Base-by-base conservation (phyloP, 495 filamentous ascomycete species). In the Gamarada debralockiae region DNA sequence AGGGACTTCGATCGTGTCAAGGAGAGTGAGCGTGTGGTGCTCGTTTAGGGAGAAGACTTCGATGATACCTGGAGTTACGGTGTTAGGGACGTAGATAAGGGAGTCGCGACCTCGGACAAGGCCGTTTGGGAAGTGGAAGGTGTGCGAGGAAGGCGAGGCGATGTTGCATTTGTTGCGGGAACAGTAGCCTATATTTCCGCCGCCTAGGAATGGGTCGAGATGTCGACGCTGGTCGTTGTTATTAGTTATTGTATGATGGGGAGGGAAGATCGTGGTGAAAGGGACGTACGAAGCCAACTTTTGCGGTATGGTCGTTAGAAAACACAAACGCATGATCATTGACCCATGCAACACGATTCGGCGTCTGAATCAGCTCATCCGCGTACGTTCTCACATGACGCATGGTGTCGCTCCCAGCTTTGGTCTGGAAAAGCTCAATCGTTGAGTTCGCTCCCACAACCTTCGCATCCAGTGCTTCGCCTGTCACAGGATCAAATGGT, bases 371-470 rank as follows among this genome's bases (percentile, higher is more conserved):
- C 5, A 61, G 50, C 9, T 63, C 54, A 34, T 65, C 49, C 4
- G 50, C 24, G 14, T 66, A 57, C 3, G 70, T 72, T 31, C 57
- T 63, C 0, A 72, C 57, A 44, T 72, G 57, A 18, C 49, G 36
- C 38, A 72, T 60, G 0, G 33, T 58, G 0, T 44, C 46, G 23
- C 57, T 45, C 0, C 44, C 34, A 2, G 25, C 37, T 27, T 55
- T 42, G 13, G 64, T 54, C 31, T 60, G 52, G 47, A 61, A 73
- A 39, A 69, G 47, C 43, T 73, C 68, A 25, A 73, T 57, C 1
- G 70, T 73, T 12, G 70, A 68, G 47, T 73, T 73, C 22, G 64
- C 67, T 18, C 70, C 70, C 4, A 65, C 40, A 12, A 13, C 27
- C 9, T 25, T 50, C 7, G 64, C 52, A 50, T 72, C 64, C 2